These are phyloP conservation scores for Colletotrichum tropicicola DNA, from an alignment of 2,329 filamentous ascomycete species.

Conservation along the genomic window DNA sequence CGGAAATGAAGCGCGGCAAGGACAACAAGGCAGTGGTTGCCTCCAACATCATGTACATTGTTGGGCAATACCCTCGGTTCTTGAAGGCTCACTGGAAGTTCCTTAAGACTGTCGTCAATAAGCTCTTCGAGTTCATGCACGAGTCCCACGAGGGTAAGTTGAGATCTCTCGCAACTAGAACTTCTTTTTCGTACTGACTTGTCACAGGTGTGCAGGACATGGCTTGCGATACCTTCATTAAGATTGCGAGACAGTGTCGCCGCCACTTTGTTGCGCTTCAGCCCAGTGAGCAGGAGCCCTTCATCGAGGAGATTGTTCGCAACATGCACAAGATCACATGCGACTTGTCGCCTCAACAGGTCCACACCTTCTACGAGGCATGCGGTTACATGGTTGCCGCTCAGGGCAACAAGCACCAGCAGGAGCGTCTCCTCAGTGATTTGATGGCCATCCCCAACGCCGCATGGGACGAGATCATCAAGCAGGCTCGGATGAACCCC, in stretches of 20 bases:
- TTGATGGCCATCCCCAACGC: slow-evolving; percentile 93
- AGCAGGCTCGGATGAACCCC: slow-evolving; percentile 84
- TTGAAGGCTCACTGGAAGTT: slow-evolving; percentile 99
- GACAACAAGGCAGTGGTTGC: slow-evolving; percentile 99
- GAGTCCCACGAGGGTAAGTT: slow-evolving; percentile 91
- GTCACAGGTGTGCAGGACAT: slow-evolving; percentile 90
- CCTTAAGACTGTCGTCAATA: slow-evolving; percentile 99
- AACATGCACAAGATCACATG: slow-evolving; percentile 96
- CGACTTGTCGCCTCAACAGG: slow-evolving; percentile 94
- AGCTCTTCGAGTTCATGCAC: slow-evolving; percentile 99
- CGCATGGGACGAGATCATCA: slow-evolving; percentile 96
- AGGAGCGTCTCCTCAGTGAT: slow-evolving; percentile 90
- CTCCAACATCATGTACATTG: slow-evolving; percentile 99
- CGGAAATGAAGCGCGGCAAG: slow-evolving; percentile 99
- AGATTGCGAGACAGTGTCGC: slow-evolving; percentile 98
- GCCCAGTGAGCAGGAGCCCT: slow-evolving; percentile 92
- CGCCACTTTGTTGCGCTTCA: slow-evolving; percentile 97
- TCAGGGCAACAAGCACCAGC: slow-evolving; percentile 92
- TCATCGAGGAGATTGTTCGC: slow-evolving; percentile 98
- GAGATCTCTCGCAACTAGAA: neutral
- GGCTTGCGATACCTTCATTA: slow-evolving; percentile 99
- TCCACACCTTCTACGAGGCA: slow-evolving; percentile 98
- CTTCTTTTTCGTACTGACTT: neutral
- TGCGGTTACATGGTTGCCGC: slow-evolving; percentile 99
- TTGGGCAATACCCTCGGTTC: slow-evolving; percentile 97